These are phyloP conservation scores for Wallacemonas collosoma DNA, from an alignment of 208 protist species.

Conservation along the genomic window DNA sequence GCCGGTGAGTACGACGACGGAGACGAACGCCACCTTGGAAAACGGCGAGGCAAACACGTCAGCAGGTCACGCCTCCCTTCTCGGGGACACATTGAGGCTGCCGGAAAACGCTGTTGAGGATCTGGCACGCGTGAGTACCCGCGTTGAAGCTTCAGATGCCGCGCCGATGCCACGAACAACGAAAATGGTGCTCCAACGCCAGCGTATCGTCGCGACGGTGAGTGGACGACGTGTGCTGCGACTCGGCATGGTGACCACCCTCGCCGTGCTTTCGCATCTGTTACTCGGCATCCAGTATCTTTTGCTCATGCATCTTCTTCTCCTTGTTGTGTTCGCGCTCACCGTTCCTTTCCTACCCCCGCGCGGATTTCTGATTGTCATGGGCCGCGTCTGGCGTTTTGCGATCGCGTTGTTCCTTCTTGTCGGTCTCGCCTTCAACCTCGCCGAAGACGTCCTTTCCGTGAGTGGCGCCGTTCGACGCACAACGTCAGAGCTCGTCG, in stretches of 20 bases:
- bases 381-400: constrained; percentile 49
- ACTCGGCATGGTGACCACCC: constrained; percentile 25
- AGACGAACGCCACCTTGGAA: no score
- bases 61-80: no score
- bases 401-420: constrained; percentile 50
- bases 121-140: background rate
- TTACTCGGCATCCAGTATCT: constrained; percentile 47
- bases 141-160: background rate
- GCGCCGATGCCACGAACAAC: background rate
- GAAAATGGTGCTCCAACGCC: constrained; percentile 7
- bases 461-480: constrained; percentile 47
- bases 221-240: constrained; percentile 41
- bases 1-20: no score
- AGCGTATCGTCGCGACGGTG: constrained; percentile 34
- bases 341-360: constrained; percentile 30
- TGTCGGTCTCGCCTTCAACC: constrained; percentile 43
- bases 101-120: background rate
- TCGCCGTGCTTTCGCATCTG: constrained; percentile 39
- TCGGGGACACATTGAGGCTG: background rate
- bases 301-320: constrained; percentile 39
- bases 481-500: constrained; percentile 51
- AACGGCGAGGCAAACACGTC: no score
- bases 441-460: constrained; percentile 48
- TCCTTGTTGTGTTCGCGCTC: constrained; percentile 47
- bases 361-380: constrained; percentile 29